A percentile compares a stretch with the other conserved stretches of the same genome.
These are phyloP conservation scores for Ophiostoma sp. DNA, from an alignment of 2,329 filamentous ascomycete species.

Conservation along the genomic window DNA sequence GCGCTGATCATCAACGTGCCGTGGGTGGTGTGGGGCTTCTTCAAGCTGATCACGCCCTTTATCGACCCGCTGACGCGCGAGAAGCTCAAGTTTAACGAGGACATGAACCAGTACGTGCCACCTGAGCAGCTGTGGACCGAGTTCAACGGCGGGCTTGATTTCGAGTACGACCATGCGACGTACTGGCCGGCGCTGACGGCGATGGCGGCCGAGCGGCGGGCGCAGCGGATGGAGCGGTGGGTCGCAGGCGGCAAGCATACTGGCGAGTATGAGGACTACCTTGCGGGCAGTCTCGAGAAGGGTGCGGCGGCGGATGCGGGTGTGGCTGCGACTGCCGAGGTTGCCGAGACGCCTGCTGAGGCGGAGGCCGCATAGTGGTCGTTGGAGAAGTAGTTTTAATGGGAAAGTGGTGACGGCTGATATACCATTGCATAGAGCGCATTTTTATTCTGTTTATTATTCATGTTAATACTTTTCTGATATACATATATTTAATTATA, in stretches of 20 bases:
- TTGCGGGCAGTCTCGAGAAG: slow-evolving; percentile 57
- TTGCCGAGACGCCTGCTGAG: neutral
- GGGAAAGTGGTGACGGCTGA: neutral
- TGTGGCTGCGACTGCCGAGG: slow-evolving; percentile 19
- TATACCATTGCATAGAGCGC: slow-evolving; percentile 6
- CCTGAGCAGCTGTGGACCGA: slow-evolving; percentile 74
- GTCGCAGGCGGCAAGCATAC: slow-evolving; percentile 70
- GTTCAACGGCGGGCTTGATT: slow-evolving; percentile 71
- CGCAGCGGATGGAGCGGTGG: slow-evolving; percentile 66
- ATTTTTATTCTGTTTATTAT: neutral
- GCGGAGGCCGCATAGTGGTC: neutral
- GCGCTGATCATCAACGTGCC: slow-evolving; percentile 90
- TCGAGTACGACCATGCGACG: slow-evolving; percentile 79
- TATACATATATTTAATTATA: neutral
- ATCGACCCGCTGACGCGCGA: slow-evolving; percentile 90
- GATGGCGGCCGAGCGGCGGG: slow-evolving; percentile 61
- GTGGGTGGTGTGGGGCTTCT: slow-evolving; percentile 88
- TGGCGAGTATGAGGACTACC: slow-evolving; percentile 80
- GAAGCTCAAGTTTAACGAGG: slow-evolving; percentile 97
- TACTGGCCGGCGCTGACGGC: slow-evolving; percentile 87
- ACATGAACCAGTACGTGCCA: slow-evolving; percentile 76
- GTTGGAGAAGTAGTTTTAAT: too few species aligned
- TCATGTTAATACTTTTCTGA: neutral
- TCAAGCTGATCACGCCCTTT: slow-evolving; percentile 92
- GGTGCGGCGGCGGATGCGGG: slow-evolving; percentile 28